These are phyloP conservation scores for Jackrogersella minutella DNA, from an alignment of 495 filamentous ascomycete genomes.

Conservation along the genomic window DNA sequence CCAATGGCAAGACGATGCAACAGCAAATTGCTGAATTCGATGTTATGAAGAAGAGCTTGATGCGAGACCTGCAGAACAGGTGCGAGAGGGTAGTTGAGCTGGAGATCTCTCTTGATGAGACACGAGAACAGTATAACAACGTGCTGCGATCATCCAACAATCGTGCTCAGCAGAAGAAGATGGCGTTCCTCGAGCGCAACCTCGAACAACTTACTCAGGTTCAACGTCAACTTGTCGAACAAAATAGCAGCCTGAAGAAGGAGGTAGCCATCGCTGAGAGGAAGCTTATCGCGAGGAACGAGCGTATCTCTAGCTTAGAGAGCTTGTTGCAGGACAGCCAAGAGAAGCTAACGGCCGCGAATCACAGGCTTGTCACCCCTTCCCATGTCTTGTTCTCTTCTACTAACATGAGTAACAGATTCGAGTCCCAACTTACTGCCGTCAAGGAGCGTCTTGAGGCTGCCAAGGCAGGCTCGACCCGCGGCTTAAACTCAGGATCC, in stretches of 20 bases:
- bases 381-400: background rate
- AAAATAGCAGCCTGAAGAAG: conserved; percentile 96
- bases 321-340: conserved; percentile 93
- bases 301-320: conserved; percentile 93
- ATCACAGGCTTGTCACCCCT: conserved; percentile 79
- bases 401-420: conserved; percentile 62
- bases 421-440: conserved; percentile 94
- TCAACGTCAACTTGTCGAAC: conserved; percentile 95
- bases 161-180: conserved; percentile 99
- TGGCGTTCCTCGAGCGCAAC: conserved; percentile 98
- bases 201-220: conserved; percentile 97
- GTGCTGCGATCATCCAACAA: conserved; percentile 95
- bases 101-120: conserved; percentile 95
- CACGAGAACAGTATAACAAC: conserved; percentile 98
- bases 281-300: conserved; percentile 94
- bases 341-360: conserved; percentile 94
- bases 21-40: conserved; percentile 99
- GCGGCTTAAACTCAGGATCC: conserved; percentile 72
- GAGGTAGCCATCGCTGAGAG: conserved; percentile 98
- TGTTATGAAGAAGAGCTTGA: conserved; percentile 98
- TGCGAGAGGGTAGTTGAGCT: conserved; percentile 98
- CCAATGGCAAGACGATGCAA: conserved; percentile 91
- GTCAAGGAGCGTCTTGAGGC: conserved; percentile 98
- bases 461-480: conserved; percentile 87
- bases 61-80: conserved; percentile 97